Evolutionary conservation across 1,284 basidiomycete genomes (phyloP), one percentile per base, ranked within the genome.

Genomic region (Trichosporon inkin): DNA sequence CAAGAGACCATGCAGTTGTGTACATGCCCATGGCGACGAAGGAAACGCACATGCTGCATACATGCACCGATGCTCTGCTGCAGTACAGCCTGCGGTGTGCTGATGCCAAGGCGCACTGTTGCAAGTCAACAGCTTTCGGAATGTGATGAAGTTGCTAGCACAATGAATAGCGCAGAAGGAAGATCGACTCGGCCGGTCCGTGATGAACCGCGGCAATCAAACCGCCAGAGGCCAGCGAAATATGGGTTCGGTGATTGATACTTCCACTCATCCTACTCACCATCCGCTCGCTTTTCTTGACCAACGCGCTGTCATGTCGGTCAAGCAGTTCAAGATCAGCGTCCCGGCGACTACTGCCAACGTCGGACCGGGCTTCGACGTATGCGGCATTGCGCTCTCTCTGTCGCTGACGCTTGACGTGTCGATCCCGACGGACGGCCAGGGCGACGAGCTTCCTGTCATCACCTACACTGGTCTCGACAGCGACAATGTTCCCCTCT

Each of bases 281-380:
- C 28, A 24, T 28, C 20, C 22, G 24, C 55, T 53, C 41, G 49
- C 34, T 36, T 53, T 10, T 14, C 13, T 19, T n/a, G 28, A 14
- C 36, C 32, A 56, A 37, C 61, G 54, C 32, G 28, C 44, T 53
- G 20, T 37, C 47, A 63, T 71, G 66, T 47, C 65, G 22, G 58
- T 63, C 54, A 63, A 62, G 35, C 61, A 70, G 64, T 83, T 83
- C 75, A 80, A 72, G 14, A 91, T 99, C 78, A 84, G 83, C 68
- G 90, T 99, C 56, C 95, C 95, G 10, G 92, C 92, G 20, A 98
- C 95, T 1, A 95, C 94, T 60, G 95, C 95, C 67, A 99, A 99
- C 82, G 94, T 99, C 72, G 95, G 95, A 2, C 96, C 96, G 24
- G 96, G 96, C 13, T 99, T 99, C 78, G 96, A 99, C 77, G 96